Percentiles rank a stretch among this genome's conserved stretches.
Evolutionary conservation across 2,329 filamentous ascomycete species (phyloP).

Genomic region (Ceratocystis cubensis): DNA sequence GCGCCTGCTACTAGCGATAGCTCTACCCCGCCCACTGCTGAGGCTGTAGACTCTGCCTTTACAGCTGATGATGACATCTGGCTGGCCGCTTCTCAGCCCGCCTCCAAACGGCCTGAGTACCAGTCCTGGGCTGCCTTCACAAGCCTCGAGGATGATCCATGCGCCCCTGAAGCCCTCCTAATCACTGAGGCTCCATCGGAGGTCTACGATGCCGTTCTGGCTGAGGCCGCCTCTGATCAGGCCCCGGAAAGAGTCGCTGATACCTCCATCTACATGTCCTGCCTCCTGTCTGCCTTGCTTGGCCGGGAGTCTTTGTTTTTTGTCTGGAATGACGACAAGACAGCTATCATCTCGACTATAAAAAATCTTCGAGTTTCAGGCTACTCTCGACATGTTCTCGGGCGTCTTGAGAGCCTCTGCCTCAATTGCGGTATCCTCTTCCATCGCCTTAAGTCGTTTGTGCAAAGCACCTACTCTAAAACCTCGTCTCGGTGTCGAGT

Average conservation of each 20-base stretch:
- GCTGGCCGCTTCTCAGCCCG: conserved; percentile 31
- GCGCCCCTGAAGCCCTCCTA: conserved; percentile 39
- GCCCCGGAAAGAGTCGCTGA: conserved; percentile 33
- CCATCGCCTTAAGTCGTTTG: conserved; percentile 36
- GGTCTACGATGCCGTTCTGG: conserved; percentile 52
- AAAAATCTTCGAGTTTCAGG: conserved; percentile 42
- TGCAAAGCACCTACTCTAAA: conserved; percentile 35
- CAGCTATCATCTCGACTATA: conserved; percentile 40
- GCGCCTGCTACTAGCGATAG: background rate
- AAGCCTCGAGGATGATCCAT: conserved; percentile 23
- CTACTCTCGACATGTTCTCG: conserved; percentile 39
- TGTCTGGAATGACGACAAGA: conserved; percentile 41
- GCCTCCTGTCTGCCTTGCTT: conserved; percentile 53
- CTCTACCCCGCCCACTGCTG: background rate
- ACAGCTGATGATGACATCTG: conserved; percentile 33
- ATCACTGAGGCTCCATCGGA: conserved; percentile 55
- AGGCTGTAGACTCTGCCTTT: background rate
- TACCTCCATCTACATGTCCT: conserved; percentile 38
- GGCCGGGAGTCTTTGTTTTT: conserved; percentile 64
- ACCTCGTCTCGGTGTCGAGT: conserved; percentile 37
- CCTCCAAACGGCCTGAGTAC: conserved; percentile 32
- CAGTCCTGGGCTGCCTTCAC: conserved; percentile 61
- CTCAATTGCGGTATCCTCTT: conserved; percentile 37
- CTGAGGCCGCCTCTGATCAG: conserved; percentile 30
- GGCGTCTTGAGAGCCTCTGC: conserved; percentile 36